Evolutionary conservation across 345 rosid genomes (phyloP).

Genomic region (Citrus hindsii): DNA sequence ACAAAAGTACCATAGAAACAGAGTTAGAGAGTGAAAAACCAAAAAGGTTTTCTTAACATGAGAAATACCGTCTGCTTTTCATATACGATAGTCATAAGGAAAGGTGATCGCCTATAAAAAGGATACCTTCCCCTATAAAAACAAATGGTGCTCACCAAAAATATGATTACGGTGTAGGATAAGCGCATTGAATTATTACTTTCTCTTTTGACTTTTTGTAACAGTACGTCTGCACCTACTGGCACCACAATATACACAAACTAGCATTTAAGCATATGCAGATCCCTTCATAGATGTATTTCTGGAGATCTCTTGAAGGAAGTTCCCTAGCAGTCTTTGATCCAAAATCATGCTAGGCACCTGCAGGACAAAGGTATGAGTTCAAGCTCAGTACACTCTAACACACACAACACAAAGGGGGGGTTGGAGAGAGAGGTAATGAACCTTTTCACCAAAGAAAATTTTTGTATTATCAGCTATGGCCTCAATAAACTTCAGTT

Average conservation of each 20-base stretch:
- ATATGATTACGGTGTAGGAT: no score
- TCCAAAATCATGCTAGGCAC: conserved; percentile 82
- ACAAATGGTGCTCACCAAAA: background rate
- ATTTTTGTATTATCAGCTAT: conserved; percentile 83
- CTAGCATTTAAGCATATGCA: conserved; percentile 1
- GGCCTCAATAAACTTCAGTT: conserved; percentile 82
- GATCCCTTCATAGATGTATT: conserved; percentile 11
- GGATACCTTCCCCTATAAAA: background rate
- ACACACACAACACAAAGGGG: background rate
- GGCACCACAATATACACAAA: background rate
- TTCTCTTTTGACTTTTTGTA: background rate
- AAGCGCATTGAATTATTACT: background rate
- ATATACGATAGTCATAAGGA: background rate
- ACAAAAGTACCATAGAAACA: no score
- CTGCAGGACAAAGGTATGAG: conserved; percentile 27
- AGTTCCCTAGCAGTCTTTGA: conserved; percentile 85
- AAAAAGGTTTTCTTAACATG: background rate
- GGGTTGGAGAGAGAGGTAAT: background rate
- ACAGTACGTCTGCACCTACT: background rate
- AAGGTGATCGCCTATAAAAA: background rate
- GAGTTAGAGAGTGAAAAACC: no score
- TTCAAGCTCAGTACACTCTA: background rate
- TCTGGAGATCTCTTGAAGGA: conserved; percentile 39
- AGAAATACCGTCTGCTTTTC: background rate
- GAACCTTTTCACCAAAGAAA: conserved; percentile 87